Percentiles rank a stretch among this genome's conserved stretches.
phyloP scores from a whole-genome alignment of 441 rosid genomes.

The Gossypium davidsonii region DNA sequence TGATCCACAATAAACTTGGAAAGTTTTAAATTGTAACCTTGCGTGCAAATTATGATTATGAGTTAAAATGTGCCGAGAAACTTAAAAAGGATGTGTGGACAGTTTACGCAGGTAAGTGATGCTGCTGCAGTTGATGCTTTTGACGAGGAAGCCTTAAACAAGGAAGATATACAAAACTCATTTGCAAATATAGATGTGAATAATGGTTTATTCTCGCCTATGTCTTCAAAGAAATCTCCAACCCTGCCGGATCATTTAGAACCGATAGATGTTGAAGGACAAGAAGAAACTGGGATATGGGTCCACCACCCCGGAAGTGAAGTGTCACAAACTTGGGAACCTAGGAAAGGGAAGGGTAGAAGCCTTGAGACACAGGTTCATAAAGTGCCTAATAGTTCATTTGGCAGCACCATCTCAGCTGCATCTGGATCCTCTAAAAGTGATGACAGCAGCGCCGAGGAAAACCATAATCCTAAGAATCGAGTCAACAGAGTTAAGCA shows the following conservation, averaged over 20 bases:
- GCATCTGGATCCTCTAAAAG: slow-evolving; percentile 37
- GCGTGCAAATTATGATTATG: background rate
- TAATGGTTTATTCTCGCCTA: slow-evolving; percentile 45
- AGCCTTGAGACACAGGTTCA: slow-evolving; percentile 38
- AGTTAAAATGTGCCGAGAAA: background rate
- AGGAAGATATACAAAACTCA: slow-evolving; percentile 41
- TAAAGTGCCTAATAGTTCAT: slow-evolving; percentile 32
- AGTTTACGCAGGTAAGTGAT: slow-evolving; percentile 32
- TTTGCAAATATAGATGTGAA: slow-evolving; percentile 28
- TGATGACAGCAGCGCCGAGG: slow-evolving; percentile 46
- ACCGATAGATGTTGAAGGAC: slow-evolving; percentile 78
- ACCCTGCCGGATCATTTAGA: slow-evolving; percentile 56
- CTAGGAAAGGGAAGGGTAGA: slow-evolving; percentile 71
- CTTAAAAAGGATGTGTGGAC: background rate
- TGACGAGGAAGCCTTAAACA: slow-evolving; percentile 31
- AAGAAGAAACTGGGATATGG: slow-evolving; percentile 69
- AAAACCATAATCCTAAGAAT: slow-evolving; percentile 37
- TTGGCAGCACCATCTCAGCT: slow-evolving; percentile 23
- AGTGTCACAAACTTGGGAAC: slow-evolving; percentile 72
- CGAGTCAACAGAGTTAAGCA: slow-evolving; percentile 25
- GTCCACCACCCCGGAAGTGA: slow-evolving; percentile 81
- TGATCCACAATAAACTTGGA: slow-evolving; percentile 5
- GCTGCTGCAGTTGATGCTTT: slow-evolving; percentile 23
- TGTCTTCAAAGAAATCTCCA: slow-evolving; percentile 40
- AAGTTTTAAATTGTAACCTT: background rate